Conservation (phyloP, 176 grass and related monocot species). For the Carex littledalei region DNA sequence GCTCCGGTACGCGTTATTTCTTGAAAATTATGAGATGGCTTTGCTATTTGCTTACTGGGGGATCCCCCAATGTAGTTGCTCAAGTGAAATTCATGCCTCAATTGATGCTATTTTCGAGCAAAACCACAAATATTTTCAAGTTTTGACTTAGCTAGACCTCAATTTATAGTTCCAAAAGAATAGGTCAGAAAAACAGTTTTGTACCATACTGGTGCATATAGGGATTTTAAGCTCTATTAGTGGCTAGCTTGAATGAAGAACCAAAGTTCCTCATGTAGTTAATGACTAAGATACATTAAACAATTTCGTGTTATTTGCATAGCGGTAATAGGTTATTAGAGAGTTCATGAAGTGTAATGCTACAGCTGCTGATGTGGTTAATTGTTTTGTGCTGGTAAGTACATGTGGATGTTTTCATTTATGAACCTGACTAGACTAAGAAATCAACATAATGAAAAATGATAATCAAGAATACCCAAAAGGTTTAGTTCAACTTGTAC, state of each 20-base stretch:
- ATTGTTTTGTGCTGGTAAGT: background rate
- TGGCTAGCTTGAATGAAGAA: background rate
- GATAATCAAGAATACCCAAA: background rate
- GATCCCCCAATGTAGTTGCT: background rate
- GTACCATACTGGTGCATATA: background rate
- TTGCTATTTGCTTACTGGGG: background rate
- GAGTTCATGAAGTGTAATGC: background rate
- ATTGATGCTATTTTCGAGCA: background rate
- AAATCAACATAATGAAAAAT: background rate
- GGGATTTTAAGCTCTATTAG: background rate
- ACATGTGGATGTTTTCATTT: background rate
- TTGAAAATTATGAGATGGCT: background rate
- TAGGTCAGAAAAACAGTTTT: background rate
- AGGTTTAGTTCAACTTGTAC: background rate
- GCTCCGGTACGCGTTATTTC: constrained; percentile 39
- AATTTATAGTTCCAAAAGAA: background rate
- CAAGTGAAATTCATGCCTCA: background rate
- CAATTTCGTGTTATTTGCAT: background rate
- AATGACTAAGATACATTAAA: background rate
- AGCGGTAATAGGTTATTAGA: background rate
- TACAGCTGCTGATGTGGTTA: background rate
- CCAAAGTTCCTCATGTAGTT: background rate
- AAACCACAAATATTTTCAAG: background rate
- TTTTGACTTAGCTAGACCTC: background rate
- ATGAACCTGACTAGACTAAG: background rate